Conservation (phyloP, 1,139 yeast species). For the Diutina mesorugosa region DNA sequence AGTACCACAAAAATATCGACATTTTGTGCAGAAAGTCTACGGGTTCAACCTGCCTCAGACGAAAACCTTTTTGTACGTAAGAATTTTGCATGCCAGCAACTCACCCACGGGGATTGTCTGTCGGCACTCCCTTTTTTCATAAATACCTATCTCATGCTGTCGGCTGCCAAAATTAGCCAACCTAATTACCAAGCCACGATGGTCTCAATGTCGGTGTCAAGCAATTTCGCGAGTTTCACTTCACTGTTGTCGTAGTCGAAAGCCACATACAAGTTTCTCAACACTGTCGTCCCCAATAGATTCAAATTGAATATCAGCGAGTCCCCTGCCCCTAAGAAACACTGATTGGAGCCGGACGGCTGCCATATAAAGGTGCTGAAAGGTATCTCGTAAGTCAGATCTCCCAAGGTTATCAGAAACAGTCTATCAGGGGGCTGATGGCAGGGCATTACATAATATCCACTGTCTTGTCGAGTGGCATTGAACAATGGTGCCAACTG, state of each 20-base stretch:
- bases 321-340: background rate
- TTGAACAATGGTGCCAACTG: background rate
- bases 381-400: slow-evolving; percentile 6
- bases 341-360: background rate
- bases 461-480: background rate
- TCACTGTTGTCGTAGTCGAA: background rate
- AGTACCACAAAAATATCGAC: too few species aligned
- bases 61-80: too few species aligned
- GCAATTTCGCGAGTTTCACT: background rate
- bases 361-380: slow-evolving; percentile 4
- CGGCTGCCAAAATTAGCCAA: background rate
- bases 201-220: background rate
- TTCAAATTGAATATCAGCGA: background rate
- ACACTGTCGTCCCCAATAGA: background rate
- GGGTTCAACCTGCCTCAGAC: too few species aligned
- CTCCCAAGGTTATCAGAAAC: slow-evolving; percentile 3
- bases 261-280: background rate
- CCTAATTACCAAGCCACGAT: background rate
- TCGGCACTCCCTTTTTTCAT: background rate
- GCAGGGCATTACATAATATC: slow-evolving; percentile 3
- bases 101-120: background rate
- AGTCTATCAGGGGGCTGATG: slow-evolving; percentile 3
- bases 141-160: background rate
- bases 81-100: too few species aligned
- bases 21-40: too few species aligned